Evolutionary conservation across 352 stramenopile genomes (phyloP).

Genomic region (Aphanomyces stellatus): DNA sequence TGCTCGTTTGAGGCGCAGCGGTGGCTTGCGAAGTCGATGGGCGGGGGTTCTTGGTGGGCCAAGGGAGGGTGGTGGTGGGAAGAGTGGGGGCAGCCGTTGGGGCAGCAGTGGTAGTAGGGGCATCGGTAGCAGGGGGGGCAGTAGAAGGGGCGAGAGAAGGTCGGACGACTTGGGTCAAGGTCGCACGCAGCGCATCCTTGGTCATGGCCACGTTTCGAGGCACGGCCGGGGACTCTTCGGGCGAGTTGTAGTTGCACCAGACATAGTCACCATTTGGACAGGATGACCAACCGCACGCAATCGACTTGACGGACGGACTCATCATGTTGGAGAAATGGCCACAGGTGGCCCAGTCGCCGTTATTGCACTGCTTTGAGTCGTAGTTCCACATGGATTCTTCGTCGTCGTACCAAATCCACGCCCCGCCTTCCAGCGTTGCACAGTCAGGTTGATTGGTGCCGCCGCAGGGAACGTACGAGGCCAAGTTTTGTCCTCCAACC

Average conservation of each 20-base stretch:
- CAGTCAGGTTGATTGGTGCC: not conserved
- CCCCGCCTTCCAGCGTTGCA: not conserved
- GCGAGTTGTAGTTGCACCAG: not conserved
- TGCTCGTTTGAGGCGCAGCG: too few species aligned
- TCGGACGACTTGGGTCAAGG: too few species aligned
- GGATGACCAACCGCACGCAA: not conserved
- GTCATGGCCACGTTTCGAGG: not conserved
- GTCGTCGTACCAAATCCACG: not conserved
- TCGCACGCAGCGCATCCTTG: not conserved
- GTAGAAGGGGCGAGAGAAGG: too few species aligned
- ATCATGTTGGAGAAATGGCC: not conserved
- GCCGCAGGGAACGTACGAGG: not conserved
- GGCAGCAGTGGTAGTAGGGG: too few species aligned
- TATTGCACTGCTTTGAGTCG: not conserved
- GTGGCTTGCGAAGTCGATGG: too few species aligned
- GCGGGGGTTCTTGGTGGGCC: too few species aligned
- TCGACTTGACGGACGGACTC: not conserved
- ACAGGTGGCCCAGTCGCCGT: not conserved
- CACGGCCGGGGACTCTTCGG: not conserved
- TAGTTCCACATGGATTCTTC: not conserved
- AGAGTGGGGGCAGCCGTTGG: too few species aligned
- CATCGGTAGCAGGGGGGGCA: too few species aligned
- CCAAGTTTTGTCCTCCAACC: not conserved
- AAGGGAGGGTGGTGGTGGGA: too few species aligned
- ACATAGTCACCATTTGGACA: not conserved